Percentiles rank a stretch among this genome's conserved stretches.
Evolutionary conservation across 2,329 filamentous ascomycete species (phyloP).

Genomic region (Colletotrichum incanum): DNA sequence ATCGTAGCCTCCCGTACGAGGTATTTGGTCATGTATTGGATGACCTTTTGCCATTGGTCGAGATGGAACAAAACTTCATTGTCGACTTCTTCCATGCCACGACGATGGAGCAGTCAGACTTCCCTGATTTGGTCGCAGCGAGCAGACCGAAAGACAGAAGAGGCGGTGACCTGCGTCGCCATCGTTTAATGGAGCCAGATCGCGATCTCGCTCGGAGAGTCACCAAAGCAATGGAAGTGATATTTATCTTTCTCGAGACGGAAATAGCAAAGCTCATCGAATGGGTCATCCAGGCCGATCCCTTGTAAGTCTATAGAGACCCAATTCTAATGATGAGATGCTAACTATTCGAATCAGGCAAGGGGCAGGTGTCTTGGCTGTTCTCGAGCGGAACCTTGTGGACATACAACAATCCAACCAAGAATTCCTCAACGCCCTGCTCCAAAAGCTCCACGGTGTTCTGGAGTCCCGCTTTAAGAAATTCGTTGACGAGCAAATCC

Average conservation of each 20-base stretch:
- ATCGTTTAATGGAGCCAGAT: conserved; percentile 89
- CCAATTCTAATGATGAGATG: neutral
- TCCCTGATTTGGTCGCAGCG: conserved; percentile 82
- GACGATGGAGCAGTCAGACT: conserved; percentile 86
- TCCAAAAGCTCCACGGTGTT: conserved; percentile 84
- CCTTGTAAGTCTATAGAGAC: conserved; percentile 73
- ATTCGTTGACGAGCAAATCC: conserved; percentile 95
- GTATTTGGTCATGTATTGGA: conserved; percentile 86
- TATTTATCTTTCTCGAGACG: conserved; percentile 85
- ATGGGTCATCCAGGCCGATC: conserved; percentile 86
- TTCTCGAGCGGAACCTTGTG: conserved; percentile 83
- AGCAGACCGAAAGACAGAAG: conserved; percentile 77
- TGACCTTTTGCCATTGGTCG: conserved; percentile 85
- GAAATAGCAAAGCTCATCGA: conserved; percentile 87
- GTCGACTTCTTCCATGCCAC: conserved; percentile 97
- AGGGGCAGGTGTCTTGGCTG: conserved; percentile 88
- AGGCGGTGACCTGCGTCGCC: conserved; percentile 80
- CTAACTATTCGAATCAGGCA: conserved; percentile 69
- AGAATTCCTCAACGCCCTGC: conserved; percentile 85
- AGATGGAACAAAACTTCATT: conserved; percentile 96
- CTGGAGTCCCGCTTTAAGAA: conserved; percentile 85
- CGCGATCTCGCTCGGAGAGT: conserved; percentile 88
- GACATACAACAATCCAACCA: conserved; percentile 92
- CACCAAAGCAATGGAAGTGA: conserved; percentile 88
- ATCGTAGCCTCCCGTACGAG: conserved; percentile 82